These are phyloP conservation scores for Berberis vulgaris DNA, from an alignment of 164 flowering plant genomes.

Conservation along the genomic window DNA sequence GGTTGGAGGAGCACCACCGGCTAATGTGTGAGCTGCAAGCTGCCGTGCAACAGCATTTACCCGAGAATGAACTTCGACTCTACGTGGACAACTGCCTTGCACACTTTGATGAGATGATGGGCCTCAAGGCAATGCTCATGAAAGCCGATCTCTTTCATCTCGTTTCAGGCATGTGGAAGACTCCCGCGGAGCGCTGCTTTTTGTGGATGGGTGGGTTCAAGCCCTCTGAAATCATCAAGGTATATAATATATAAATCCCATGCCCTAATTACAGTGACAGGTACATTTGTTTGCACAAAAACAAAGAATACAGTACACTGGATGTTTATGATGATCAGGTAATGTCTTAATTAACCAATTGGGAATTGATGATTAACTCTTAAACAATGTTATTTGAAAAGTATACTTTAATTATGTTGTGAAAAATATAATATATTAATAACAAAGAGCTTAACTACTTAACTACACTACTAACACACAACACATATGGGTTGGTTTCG, in stretches of 20 bases:
- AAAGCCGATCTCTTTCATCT: conserved; percentile 86
- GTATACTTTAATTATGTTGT: too few species aligned
- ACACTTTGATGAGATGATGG: conserved; percentile 64
- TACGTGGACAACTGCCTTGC: conserved; percentile 73
- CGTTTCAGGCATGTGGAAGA: conserved; percentile 93
- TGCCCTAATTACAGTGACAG: neutral
- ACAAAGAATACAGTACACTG: neutral
- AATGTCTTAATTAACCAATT: too few species aligned
- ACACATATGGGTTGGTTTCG: too few species aligned
- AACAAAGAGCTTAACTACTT: too few species aligned
- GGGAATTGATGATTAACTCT: too few species aligned
- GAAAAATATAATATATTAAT: too few species aligned
- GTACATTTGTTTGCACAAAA: neutral
- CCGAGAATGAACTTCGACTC: conserved; percentile 72
- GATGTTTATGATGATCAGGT: too few species aligned
- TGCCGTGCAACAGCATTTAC: conserved; percentile 80
- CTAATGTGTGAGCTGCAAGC: conserved; percentile 83
- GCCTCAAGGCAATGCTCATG: conserved; percentile 61
- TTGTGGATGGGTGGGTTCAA: conserved; percentile 98
- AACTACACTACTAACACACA: too few species aligned
- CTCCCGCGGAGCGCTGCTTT: conserved; percentile 97
- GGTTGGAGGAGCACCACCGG: conserved; percentile 94
- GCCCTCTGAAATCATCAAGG: conserved; percentile 96
- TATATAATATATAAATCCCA: conserved; percentile 5
- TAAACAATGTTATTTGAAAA: too few species aligned